Conservation (phyloP, 352 stramenopile genomes). For the Phytophthora cryptogea region DNA sequence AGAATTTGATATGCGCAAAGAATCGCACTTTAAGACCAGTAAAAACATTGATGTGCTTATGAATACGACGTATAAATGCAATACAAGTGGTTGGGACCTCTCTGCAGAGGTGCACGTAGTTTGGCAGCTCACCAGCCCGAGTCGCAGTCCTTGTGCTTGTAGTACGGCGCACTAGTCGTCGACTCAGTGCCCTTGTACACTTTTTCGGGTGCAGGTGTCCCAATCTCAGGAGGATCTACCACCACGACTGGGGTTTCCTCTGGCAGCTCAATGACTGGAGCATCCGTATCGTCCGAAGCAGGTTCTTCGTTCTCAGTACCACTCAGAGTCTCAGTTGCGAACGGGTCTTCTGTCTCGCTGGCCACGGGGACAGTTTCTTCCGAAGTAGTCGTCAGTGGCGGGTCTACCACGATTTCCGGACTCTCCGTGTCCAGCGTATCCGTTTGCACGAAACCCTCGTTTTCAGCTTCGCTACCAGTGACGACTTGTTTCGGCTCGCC, state of each 20-base stretch:
- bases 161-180: background rate
- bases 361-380: background rate
- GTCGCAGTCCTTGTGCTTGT: slow-evolving; percentile 16
- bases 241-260: slow-evolving; percentile 6
- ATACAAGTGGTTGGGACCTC: too few relatives aligned
- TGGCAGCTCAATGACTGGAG: background rate
- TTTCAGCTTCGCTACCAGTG: slow-evolving; percentile 3
- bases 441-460: background rate
- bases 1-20: too few relatives aligned
- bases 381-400: background rate
- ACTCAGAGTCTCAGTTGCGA: too few relatives aligned
- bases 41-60: background rate
- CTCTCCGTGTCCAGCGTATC: background rate
- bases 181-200: slow-evolving; percentile 8
- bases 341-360: slow-evolving; percentile 4
- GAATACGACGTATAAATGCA: too few relatives aligned
- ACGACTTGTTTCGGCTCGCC: background rate
- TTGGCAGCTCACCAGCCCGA: slow-evolving; percentile 8
- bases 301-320: background rate
- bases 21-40: background rate
- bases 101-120: too few relatives aligned
- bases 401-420: too few relatives aligned
- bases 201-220: slow-evolving; percentile 3
- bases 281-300: slow-evolving; percentile 1
- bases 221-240: slow-evolving; percentile 12